Evolutionary conservation across 495 filamentous ascomycete genomes (phyloP).

Genomic region (Echria macrotheca): DNA sequence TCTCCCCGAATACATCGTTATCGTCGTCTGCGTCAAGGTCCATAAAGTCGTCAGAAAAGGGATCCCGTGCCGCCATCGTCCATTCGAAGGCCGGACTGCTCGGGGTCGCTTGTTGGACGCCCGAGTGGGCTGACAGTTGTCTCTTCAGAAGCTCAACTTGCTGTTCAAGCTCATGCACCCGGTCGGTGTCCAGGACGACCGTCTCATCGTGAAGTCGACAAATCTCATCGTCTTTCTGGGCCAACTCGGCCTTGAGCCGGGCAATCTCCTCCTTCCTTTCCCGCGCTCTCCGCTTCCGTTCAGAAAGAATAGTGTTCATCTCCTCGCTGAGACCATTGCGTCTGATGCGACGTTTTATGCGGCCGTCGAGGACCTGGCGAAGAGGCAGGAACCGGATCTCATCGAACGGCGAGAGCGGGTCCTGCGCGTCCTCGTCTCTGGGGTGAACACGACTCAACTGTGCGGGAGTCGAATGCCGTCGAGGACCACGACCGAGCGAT

Average conservation of each 20-base stretch:
- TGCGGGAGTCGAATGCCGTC: constrained; percentile 38
- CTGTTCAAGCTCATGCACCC: constrained; percentile 38
- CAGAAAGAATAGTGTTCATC: constrained; percentile 58
- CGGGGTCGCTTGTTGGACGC: constrained; percentile 20
- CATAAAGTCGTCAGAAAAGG: constrained; percentile 37
- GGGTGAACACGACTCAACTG: constrained; percentile 15
- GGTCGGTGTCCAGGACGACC: constrained; percentile 32
- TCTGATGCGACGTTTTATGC: constrained; percentile 65
- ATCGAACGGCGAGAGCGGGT: constrained; percentile 25
- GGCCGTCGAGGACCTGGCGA: constrained; percentile 61
- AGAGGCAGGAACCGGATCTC: constrained; percentile 55
- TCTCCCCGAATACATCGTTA: constrained; percentile 31
- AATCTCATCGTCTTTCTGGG: constrained; percentile 46
- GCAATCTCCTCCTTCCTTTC: constrained; percentile 38
- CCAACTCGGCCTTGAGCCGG: constrained; percentile 49
- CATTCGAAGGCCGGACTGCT: constrained; percentile 32
- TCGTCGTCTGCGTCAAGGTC: constrained; percentile 29
- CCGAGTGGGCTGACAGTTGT: constrained; percentile 25
- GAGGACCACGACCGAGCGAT: constrained; percentile 45
- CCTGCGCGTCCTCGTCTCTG: constrained; percentile 21
- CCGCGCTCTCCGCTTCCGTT: constrained; percentile 44
- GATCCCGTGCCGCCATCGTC: constrained; percentile 38
- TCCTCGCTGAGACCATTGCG: constrained; percentile 71
- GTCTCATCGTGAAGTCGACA: constrained; percentile 47
- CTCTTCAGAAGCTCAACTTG: constrained; percentile 33